These are phyloP conservation scores for Coelastrella sp. DNA, from an alignment of 139 green algal species.

Conservation along the genomic window DNA sequence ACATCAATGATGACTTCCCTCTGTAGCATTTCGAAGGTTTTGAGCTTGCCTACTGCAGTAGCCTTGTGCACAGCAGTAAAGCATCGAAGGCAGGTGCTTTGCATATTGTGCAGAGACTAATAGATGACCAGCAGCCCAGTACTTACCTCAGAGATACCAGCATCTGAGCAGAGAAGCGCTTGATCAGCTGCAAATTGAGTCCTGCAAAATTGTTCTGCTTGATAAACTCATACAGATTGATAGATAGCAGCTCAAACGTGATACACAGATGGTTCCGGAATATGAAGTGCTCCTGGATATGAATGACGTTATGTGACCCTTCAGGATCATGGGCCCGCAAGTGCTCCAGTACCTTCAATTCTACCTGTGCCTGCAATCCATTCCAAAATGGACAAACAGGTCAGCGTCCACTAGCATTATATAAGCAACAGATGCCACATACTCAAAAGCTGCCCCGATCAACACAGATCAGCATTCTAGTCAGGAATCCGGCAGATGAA, in stretches of 20 bases:
- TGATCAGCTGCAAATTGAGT: slow-evolving; percentile 76
- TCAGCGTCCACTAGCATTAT: no score
- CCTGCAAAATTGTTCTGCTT: slow-evolving; percentile 86
- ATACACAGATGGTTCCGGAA: slow-evolving; percentile 93
- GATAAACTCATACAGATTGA: slow-evolving; percentile 94
- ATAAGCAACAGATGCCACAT: no score
- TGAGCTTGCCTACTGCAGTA: no score
- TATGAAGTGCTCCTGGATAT: slow-evolving; percentile 81
- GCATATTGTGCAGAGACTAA: no score
- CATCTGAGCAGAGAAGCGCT: slow-evolving; percentile 80
- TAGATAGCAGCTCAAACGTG: slow-evolving; percentile 86
- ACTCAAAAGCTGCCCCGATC: no score
- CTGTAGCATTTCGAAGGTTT: no score
- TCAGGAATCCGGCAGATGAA: no score
- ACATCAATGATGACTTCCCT: no score
- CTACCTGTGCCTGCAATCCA: slow-evolving; percentile 62
- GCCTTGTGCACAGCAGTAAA: background rate
- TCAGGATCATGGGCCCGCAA: slow-evolving; percentile 59
- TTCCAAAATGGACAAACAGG: background rate
- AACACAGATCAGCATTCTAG: no score
- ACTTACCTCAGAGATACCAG: slow-evolving; percentile 61
- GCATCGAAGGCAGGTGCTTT: no score
- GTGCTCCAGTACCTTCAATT: slow-evolving; percentile 84
- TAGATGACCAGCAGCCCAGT: no score
- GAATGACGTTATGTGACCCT: slow-evolving; percentile 75